Evolutionary conservation across 2,329 filamentous ascomycete species (phyloP), one percentile per base, ranked within the genome.

Genomic region (Nemania serpens): DNA sequence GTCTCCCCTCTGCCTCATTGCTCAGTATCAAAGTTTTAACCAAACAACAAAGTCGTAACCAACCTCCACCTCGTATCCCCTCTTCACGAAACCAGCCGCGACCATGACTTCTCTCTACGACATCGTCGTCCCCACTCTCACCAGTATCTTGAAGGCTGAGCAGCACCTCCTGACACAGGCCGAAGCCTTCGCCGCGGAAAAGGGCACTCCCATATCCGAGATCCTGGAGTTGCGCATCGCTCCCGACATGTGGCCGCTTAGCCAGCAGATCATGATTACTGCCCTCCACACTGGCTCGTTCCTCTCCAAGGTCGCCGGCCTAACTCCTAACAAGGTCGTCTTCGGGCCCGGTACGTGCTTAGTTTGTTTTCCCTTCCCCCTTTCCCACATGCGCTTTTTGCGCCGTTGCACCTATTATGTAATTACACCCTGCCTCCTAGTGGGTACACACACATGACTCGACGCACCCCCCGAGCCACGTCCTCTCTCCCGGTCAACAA

Each of bases 221-320:
- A 63, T 80, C 55, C 59, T 74, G 53, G 58, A 68, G 3, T 72
- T 74, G 34, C 72, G 72, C 41, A 69, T 81, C 36, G 55, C 68
- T 63, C 68, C 72, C 2, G 78, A 81, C 73, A 82, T 82, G 80
- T 72, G 75, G 9, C 75, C 77, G 52, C 68, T 81, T 37, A 70
- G 59, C 66, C 76, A 77, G 71, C 80, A 82, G 68, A 69, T 80
- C 58, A 60, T 64, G 63, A 67, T 75, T 58, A 65, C 36, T 3
- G n/a, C 52, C 1, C 17, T 64, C 2, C 61, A 64, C 53, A 68
- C 73, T 61, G 72, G 75, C 65, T 48, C 63, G 9, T 60, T 69
- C 29, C 61, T 69, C 59, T 75, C 76, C 70, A 59, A 76, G 17
- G 65, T 73, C 39, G 71, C 74, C 17, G 78, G 75, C 66, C 49